These are phyloP conservation scores for Lycium barbarum DNA, from an alignment of 257 asterid genomes.

Conservation along the genomic window DNA sequence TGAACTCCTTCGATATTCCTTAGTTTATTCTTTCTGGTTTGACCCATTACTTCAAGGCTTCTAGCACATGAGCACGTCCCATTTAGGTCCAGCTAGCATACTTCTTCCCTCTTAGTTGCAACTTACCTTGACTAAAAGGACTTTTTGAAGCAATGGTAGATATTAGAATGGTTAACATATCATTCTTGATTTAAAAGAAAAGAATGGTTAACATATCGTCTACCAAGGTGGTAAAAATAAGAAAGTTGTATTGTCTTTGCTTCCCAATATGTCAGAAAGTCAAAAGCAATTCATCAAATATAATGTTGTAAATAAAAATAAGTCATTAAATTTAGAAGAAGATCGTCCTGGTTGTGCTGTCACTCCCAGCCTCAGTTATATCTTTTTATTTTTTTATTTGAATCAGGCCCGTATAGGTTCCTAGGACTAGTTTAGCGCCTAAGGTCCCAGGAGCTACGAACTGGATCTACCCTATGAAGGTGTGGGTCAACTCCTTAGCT, in stretches of 20 bases:
- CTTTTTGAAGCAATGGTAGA: background rate
- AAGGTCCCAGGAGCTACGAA: background rate
- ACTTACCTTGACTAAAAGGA: background rate
- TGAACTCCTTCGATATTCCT: background rate
- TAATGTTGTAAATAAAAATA: background rate
- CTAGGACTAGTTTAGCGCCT: background rate
- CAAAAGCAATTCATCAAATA: background rate
- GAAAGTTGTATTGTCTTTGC: background rate
- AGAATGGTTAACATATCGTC: background rate
- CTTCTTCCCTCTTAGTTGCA: background rate
- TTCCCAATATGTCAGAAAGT: background rate
- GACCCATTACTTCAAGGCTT: background rate
- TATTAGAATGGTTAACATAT: background rate
- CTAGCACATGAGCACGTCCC: background rate
- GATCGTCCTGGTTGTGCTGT: background rate
- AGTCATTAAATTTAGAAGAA: background rate
- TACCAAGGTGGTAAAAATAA: background rate
- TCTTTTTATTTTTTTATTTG: background rate
- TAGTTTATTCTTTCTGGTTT: background rate
- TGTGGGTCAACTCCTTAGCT: background rate
- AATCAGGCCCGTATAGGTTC: background rate
- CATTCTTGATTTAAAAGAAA: background rate
- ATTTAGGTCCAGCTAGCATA: background rate
- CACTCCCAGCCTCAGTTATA: background rate
- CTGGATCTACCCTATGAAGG: slow-evolving; percentile 10